Conservation (phyloP, 2,329 filamentous ascomycete genomes). For the Tolypocladium amazonense region DNA sequence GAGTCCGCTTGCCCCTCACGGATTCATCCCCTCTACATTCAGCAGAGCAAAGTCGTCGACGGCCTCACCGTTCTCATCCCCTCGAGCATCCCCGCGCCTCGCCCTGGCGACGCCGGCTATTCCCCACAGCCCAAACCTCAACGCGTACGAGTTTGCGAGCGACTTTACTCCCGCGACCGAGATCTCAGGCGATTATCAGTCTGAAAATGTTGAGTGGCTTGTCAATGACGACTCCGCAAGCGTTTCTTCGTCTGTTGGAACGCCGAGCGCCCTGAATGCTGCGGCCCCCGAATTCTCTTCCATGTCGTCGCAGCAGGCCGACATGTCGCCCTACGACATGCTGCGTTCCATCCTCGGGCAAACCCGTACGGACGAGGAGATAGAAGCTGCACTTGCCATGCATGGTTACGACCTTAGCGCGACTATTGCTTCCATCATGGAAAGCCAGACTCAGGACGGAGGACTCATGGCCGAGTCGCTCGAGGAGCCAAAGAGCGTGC, state of each 20-base stretch:
- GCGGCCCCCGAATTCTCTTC: slow-evolving; percentile 69
- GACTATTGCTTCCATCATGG: slow-evolving; percentile 83
- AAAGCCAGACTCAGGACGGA: slow-evolving; percentile 43
- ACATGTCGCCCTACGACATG: slow-evolving; percentile 98
- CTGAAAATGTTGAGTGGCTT: slow-evolving; percentile 94
- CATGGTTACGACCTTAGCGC: slow-evolving; percentile 92
- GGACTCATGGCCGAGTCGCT: slow-evolving; percentile 21
- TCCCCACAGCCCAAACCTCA: slow-evolving; percentile 86
- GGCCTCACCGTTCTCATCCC: slow-evolving; percentile 86
- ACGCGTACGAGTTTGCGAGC: slow-evolving; percentile 87
- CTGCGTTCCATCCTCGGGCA: slow-evolving; percentile 88
- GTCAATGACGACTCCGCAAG: slow-evolving; percentile 81
- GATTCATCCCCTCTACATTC: slow-evolving; percentile 71
- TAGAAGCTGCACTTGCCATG: slow-evolving; percentile 77
- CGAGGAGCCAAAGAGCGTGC: slow-evolving; percentile 52
- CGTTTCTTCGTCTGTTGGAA: slow-evolving; percentile 62
- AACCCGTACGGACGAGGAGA: slow-evolving; percentile 83
- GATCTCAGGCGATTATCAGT: slow-evolving; percentile 82
- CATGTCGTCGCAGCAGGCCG: slow-evolving; percentile 53
- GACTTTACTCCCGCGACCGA: slow-evolving; percentile 73
- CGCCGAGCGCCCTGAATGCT: slow-evolving; percentile 62
- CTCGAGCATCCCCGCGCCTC: slow-evolving; percentile 82
- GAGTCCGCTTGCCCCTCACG: slow-evolving; percentile 74
- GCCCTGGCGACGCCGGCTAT: slow-evolving; percentile 83
- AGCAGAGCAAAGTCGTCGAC: slow-evolving; percentile 63